phyloP scores from a whole-genome alignment of 108 stramenopile species.

The Pseudonitzschia multistriata region DNA sequence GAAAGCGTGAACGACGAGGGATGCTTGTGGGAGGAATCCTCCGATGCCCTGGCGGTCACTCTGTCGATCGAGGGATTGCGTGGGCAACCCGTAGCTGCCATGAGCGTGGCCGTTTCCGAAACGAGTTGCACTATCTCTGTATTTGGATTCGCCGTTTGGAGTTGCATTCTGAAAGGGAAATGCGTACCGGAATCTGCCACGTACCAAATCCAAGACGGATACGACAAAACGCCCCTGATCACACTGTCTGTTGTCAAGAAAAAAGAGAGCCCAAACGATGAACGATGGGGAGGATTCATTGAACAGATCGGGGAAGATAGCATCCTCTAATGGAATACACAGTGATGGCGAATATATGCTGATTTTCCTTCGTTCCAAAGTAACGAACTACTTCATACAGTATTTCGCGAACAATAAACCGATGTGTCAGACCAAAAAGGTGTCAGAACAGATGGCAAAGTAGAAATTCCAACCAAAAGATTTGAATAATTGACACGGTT shows the following conservation, averaged over 20 bases:
- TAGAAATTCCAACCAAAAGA: too few relatives aligned
- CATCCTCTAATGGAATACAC: conserved; percentile 53
- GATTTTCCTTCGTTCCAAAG: too few relatives aligned
- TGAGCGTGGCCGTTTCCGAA: conserved; percentile 32
- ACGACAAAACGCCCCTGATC: conserved; percentile 43
- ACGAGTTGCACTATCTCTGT: conserved; percentile 48
- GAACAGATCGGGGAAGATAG: conserved; percentile 52
- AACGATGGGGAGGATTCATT: conserved; percentile 63
- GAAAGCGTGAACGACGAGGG: conserved; percentile 43
- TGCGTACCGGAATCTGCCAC: conserved; percentile 26
- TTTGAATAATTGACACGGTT: too few relatives aligned
- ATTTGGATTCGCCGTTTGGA: conserved; percentile 54
- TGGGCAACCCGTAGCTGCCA: conserved; percentile 45
- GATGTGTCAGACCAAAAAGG: too few relatives aligned
- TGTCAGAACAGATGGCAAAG: too few relatives aligned
- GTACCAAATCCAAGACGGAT: conserved; percentile 41
- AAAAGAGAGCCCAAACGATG: conserved; percentile 26
- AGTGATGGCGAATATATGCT: too few relatives aligned
- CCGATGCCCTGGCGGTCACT: conserved; percentile 38
- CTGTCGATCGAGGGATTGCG: conserved; percentile 50
- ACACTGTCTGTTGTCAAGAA: conserved; percentile 21
- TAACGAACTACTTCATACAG: too few relatives aligned
- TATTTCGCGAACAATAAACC: too few relatives aligned
- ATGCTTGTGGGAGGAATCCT: conserved; percentile 47
- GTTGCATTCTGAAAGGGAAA: conserved; percentile 30